Base-by-base conservation (phyloP, 2,329 filamentous ascomycete genomes). In the Epichloe sibirici region DNA sequence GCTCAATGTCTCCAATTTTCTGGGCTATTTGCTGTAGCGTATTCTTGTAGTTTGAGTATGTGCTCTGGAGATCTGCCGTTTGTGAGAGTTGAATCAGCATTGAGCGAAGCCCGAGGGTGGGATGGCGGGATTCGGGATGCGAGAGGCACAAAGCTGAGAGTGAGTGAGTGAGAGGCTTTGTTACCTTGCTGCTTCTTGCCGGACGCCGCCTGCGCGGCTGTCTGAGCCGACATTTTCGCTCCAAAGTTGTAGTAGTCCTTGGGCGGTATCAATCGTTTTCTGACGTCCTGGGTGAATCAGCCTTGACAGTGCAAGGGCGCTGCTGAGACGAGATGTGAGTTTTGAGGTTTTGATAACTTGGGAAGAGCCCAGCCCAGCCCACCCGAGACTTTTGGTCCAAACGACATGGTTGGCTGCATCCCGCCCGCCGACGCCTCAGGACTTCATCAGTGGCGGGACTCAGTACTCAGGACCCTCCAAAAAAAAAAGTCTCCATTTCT, bases 1-100 rank as follows among this genome's bases (percentile, higher is more conserved):
- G 89, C 73, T 98, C 93, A 53, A 98, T 90, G 65, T 97, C 90
- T 42, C 93, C 93, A 61, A 98, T 96, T 69, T 95, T 97, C 65
- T 90, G 85, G 34, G 93, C 93, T 63, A 98, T 83, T 65, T 93
- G 88, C 71, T 97, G 91, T 54, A 98, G 79, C 3, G 77, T 83
- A 61, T 79, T 83, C 66, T 86, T 86, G 71, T 82, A 91, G 70
- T 83, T 88, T 59, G 80, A 80, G 68, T 93, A 93, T 61, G 88
- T 86, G 48, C 77, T 72, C 71, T 93, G 88, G 59, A 93, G 80
- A 66, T 93, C 88, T 93, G 61, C 28, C 17, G 28, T 40, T 40
- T 45, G 34, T 52, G 40, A 28, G 31, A 48, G 6, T 11, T 15
- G 1, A 4, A 44, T 49, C 39, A 49, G 48, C 28, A 42, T 28